phyloP scores from a whole-genome alignment of 495 filamentous ascomycete species.

The Schizothecium vesticola region DNA sequence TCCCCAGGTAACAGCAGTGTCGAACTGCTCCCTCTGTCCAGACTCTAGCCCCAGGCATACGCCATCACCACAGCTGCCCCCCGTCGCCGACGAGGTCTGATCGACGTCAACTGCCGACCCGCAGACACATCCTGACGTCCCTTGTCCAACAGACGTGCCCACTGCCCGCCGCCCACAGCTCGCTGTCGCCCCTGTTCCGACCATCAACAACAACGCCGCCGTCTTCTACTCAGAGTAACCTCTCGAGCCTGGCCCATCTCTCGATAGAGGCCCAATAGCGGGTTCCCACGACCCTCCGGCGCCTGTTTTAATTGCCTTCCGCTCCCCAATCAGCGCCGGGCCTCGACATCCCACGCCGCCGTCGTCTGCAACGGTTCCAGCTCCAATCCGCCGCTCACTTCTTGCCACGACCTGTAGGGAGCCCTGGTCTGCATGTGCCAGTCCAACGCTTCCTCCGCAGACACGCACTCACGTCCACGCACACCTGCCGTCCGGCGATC shows the following conservation, averaged over 20 bases:
- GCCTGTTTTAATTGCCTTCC: constrained; percentile 21
- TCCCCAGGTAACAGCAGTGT: neutral
- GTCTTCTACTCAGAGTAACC: neutral
- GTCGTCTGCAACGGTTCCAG: constrained; percentile 17
- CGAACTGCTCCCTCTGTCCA: neutral
- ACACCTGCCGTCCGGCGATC: constrained; percentile 13
- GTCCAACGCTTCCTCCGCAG: neutral
- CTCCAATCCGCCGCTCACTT: constrained; percentile 18
- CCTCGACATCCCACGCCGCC: constrained; percentile 16
- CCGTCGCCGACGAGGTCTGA: neutral
- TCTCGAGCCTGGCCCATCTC: constrained; percentile 5
- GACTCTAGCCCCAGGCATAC: too few relatives aligned
- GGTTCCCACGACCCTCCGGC: constrained; percentile 21
- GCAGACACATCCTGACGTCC: neutral
- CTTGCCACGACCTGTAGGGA: constrained; percentile 17
- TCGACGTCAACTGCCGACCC: neutral
- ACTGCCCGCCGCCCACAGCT: neutral
- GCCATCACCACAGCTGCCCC: neutral
- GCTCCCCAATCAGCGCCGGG: constrained; percentile 25
- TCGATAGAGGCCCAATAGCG: constrained; percentile 23
- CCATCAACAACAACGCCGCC: neutral
- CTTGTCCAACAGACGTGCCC: neutral
- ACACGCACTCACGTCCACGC: constrained; percentile 6
- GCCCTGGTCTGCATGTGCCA: constrained; percentile 7
- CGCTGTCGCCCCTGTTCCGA: neutral